Evolutionary conservation across 805 yeast species (phyloP).

Genomic region (Scheffersomyces ergatensis): DNA sequence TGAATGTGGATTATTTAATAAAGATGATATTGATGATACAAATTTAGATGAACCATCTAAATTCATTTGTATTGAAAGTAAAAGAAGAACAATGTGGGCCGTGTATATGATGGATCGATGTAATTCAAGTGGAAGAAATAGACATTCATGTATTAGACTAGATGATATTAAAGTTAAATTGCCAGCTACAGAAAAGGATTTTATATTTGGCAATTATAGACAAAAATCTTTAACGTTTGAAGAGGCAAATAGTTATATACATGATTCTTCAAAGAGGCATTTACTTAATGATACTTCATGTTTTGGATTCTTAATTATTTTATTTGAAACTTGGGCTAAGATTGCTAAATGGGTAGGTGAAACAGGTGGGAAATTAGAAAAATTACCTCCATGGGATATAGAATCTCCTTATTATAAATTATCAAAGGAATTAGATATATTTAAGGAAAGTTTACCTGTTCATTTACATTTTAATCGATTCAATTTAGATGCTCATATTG

Average conservation of each 20-base stretch:
- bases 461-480: conserved; percentile 16
- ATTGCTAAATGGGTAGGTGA: conserved; percentile 40
- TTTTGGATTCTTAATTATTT: conserved; percentile 26
- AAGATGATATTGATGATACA: conserved; percentile 7
- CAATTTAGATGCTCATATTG: conserved; percentile 26
- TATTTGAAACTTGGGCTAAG: conserved; percentile 36
- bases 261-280: background rate
- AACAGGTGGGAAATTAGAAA: conserved; percentile 26
- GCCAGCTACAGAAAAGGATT: conserved; percentile 32
- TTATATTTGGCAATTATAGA: conserved; percentile 20
- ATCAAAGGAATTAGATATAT: conserved; percentile 17
- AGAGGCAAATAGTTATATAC: conserved; percentile 10
- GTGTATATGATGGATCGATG: conserved; percentile 43
- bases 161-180: conserved; percentile 28
- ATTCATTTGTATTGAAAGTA: conserved; percentile 25
- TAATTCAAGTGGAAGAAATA: conserved; percentile 31
- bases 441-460: conserved; percentile 22
- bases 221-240: conserved; percentile 12
- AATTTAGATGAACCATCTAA: conserved; percentile 9
- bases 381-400: conserved; percentile 24
- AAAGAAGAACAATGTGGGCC: conserved; percentile 38
- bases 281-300: conserved; percentile 3
- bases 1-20: conserved; percentile 9
- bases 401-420: conserved; percentile 23
- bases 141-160: conserved; percentile 29